Evolutionary conservation across 2,329 filamentous ascomycete species (phyloP), one percentile per base, ranked within the genome.

Genomic region (Arthrocladium fulminans): DNA sequence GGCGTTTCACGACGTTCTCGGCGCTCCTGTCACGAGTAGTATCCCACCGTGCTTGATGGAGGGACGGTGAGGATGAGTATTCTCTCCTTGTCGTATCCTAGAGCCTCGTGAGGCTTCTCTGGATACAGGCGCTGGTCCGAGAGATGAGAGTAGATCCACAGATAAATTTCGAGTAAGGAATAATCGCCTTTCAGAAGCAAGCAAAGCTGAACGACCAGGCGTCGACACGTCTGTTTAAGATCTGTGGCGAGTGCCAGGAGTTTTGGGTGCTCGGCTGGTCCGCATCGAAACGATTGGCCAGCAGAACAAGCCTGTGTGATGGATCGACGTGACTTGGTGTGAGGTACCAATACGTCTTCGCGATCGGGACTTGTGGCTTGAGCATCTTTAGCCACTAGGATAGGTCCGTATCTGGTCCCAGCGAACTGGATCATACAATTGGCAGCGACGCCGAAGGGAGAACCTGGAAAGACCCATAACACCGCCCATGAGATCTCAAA

Each of bases 51-150:
- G 39, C 24, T 42, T 23, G 39, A 25, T 23, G 27, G 39, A 13
- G 13, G 8, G 19, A 7, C 22, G 9, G 17, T n/a, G 22, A 3
- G 13, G 22, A n/a, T n/a, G 24, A 42, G 22, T 24, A 42, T 15
- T 25, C 19, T 25, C n/a, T 42, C n/a, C 22, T 42, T 42, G 27
- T 15, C 39, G 17, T n/a, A 15, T 12, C 24, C 19, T n/a, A n/a
- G 20, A 32, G 27, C 20, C 41, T 44, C 19, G 41, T 44, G 41
- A 34, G 25, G 41, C 41, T 27, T 44, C 41, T 32, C 25, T 30
- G 15, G 13, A 43, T 24, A 8, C 7, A n/a, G 12, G 9, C 10
- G 17, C 9, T 44, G 24, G 22, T 42, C 39, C 13, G 6, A 13
- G 10, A 42, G 13, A 23, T 8, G n/a, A 25, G n/a, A 7, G 22